Percentiles rank a stretch among this genome's conserved stretches.
Conservation (phyloP, 2,329 filamentous ascomycete species). For the Xylaria sp. region DNA sequence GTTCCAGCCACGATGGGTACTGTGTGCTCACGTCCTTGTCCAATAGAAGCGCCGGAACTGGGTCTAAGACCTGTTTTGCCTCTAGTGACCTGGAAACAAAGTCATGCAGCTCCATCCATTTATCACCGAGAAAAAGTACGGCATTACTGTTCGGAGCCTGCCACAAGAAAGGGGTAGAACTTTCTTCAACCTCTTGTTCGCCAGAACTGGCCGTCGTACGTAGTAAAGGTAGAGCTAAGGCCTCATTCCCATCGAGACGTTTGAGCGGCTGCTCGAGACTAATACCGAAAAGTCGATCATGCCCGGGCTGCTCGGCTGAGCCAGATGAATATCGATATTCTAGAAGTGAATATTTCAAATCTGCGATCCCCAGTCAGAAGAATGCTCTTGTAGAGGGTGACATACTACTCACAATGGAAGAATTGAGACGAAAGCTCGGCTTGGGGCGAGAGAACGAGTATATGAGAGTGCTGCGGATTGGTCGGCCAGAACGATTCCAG, state of each 20-base stretch:
- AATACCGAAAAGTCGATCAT: slow-evolving; percentile 70
- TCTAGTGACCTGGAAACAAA: slow-evolving; percentile 70
- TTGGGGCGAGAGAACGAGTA: slow-evolving; percentile 83
- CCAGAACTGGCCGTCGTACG: slow-evolving; percentile 29
- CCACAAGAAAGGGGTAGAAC: slow-evolving; percentile 72
- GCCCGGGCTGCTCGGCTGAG: slow-evolving; percentile 47
- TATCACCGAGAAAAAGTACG: slow-evolving; percentile 78
- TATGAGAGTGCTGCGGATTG: slow-evolving; percentile 65
- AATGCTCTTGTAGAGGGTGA: neutral
- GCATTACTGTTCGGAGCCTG: slow-evolving; percentile 84
- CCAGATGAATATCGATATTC: slow-evolving; percentile 73
- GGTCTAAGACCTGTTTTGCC: slow-evolving; percentile 40
- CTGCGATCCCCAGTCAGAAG: slow-evolving; percentile 37
- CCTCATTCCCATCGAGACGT: slow-evolving; percentile 61
- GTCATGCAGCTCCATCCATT: slow-evolving; percentile 83
- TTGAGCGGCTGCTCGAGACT: slow-evolving; percentile 74
- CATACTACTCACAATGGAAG: slow-evolving; percentile 66
- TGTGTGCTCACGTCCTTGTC: slow-evolving; percentile 49
- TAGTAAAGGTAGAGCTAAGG: slow-evolving; percentile 50
- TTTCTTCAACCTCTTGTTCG: slow-evolving; percentile 34
- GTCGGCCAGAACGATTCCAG: slow-evolving; percentile 87
- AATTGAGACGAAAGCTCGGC: slow-evolving; percentile 79
- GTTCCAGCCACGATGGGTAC: slow-evolving; percentile 50
- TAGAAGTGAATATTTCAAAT: slow-evolving; percentile 76
- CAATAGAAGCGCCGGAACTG: slow-evolving; percentile 45